Percentiles rank a stretch among this genome's conserved stretches.
Conservation (phyloP, 2,329 filamentous ascomycete genomes). For the Ceratocystis destructans region DNA sequence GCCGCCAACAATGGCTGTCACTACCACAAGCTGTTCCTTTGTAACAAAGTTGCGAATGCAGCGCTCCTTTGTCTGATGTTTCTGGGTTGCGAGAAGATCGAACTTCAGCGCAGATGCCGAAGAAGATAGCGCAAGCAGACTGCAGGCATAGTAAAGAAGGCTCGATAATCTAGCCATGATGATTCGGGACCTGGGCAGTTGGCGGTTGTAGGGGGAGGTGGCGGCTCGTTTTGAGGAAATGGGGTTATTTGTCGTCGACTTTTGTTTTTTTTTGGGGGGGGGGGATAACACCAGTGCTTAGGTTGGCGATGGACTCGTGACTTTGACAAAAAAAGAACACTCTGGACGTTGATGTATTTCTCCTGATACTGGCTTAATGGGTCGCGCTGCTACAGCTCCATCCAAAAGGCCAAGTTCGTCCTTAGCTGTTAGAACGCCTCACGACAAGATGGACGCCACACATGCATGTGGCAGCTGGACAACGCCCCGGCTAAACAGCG, state of each 20-base stretch:
- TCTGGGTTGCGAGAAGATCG: slow-evolving; percentile 60
- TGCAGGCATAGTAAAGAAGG: slow-evolving; percentile 45
- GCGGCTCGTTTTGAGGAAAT: background rate
- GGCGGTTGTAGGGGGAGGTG: background rate
- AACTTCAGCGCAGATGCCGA: slow-evolving; percentile 69
- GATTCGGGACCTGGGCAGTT: background rate
- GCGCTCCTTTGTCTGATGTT: slow-evolving; percentile 54
- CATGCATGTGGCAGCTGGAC: background rate
- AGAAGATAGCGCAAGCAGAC: slow-evolving; percentile 42
- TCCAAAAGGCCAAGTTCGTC: slow-evolving; percentile 14
- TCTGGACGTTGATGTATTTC: background rate
- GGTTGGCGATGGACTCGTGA: background rate
- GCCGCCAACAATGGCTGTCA: slow-evolving; percentile 81
- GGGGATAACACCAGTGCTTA: background rate
- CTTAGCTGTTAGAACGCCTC: slow-evolving; percentile 11
- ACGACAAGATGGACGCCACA: background rate
- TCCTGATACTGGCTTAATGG: background rate
- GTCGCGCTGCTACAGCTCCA: slow-evolving; percentile 8
- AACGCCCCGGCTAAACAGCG: background rate
- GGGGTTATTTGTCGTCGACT: background rate
- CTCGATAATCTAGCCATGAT: slow-evolving; percentile 18
- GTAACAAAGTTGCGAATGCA: slow-evolving; percentile 95
- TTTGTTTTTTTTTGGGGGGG: too few relatives aligned
- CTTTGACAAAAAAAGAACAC: background rate
- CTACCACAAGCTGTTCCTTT: slow-evolving; percentile 84